These are phyloP conservation scores for Fusarium tanahbumbuense DNA, from an alignment of 2,329 filamentous ascomycete species.

Conservation along the genomic window DNA sequence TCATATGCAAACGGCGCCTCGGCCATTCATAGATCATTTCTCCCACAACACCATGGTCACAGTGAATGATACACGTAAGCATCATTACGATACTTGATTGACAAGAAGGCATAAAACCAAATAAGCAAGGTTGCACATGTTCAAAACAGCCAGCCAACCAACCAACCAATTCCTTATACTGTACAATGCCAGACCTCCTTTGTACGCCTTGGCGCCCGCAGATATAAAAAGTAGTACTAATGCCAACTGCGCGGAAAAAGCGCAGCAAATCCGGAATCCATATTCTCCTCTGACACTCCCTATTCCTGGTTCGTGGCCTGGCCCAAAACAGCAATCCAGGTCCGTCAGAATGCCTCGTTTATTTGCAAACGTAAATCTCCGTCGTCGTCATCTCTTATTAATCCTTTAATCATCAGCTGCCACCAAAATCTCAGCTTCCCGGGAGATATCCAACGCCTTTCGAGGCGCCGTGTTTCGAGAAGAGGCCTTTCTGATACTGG, in stretches of 20 bases:
- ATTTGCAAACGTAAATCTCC: conserved; percentile 17
- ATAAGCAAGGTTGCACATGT: conserved; percentile 27
- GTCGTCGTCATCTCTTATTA: conserved; percentile 16
- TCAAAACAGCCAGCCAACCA: conserved; percentile 19
- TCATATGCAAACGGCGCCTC: neutral
- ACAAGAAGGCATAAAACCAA: conserved; percentile 32
- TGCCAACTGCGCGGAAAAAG: conserved; percentile 4
- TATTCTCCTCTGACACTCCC: conserved; percentile 1
- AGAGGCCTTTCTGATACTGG: conserved; percentile 26
- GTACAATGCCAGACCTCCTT: conserved; percentile 34
- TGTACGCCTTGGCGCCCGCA: conserved; percentile 34
- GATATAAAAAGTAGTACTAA: conserved; percentile 7
- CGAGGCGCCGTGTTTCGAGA: conserved; percentile 29
- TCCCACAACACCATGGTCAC: neutral
- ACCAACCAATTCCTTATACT: conserved; percentile 26
- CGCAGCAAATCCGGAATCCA: conserved; percentile 7
- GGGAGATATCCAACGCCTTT: conserved; percentile 37
- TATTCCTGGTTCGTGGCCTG: conserved; percentile 18
- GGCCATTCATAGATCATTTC: neutral
- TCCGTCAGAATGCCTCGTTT: conserved; percentile 36
- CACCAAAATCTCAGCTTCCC: conserved; percentile 40
- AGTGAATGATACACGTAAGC: neutral
- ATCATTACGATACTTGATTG: conserved; percentile 29
- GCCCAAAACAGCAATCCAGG: conserved; percentile 9
- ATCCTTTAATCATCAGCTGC: conserved; percentile 30